Evolutionary conservation across 2,329 filamentous ascomycete genomes (phyloP), one percentile per base, ranked within the genome.

Genomic region (Davidsoniella eucalypti): DNA sequence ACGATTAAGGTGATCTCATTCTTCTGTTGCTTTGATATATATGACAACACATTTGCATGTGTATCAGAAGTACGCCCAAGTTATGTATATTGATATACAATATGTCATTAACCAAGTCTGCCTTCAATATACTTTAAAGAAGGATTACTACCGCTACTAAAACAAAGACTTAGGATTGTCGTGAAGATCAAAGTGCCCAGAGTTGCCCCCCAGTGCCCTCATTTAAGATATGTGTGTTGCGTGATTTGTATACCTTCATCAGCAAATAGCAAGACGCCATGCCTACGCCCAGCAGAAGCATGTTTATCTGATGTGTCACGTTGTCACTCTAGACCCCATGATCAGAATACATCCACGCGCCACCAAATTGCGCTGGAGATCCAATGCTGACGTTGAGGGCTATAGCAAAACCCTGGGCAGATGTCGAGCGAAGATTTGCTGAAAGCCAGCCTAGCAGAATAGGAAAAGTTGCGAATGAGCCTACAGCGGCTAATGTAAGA

Each of bases 361-460:
- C 82, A 0, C 77, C 73, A 39, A 86, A 85, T 61, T 85, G 81
- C 0, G 82, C 81, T 0, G 79, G 80, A 0, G 79, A 80, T 45
- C 71, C 71, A 26, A 82, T 70, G 2, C 75, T 78, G 14, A 85
- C 74, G 55, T 85, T 84, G 54, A 86, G 63, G 0, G 80, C 82
- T 50, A 85, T 81, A 2, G 80, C 81, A 9, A 86, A 68, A 0
- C 81, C 81, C 0, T 76, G 75, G 0, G 79, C 72, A 0, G 76
- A 75, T 0, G 81, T 84, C 50, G 70, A 76, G 58, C 74, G 75
- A 45, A 83, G 66, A 58, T 86, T 86, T 39, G 75, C 77, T 7
- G 76, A 78, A 5, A 84, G 65, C 80, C 80, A 84, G n/a, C 79
- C 80, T 1, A 83, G 67, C 53, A 86, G 69, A 0, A 80, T 79